Base-by-base conservation (phyloP, 495 filamentous ascomycete genomes). In the Trichoderma parareesei region DNA sequence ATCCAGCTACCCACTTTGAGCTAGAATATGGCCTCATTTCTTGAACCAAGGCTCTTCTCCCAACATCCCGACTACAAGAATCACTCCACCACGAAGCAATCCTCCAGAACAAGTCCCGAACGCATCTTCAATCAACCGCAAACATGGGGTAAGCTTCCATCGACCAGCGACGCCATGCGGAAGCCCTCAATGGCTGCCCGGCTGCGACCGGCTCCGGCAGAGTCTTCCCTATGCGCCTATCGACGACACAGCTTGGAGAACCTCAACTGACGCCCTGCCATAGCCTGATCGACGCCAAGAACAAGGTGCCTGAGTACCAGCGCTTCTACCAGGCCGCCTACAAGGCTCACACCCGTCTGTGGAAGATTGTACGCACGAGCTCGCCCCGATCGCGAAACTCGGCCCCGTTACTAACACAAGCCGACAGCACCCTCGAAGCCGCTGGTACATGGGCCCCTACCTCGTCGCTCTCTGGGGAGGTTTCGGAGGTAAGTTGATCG, bases 271-370 rank as follows among this genome's bases (percentile, higher is more conserved):
- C 76, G 76, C 20, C 10, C n/a, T 38, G 14, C n/a, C 40, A 48
- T 46, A 88, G 88, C 74, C 81, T 88, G 76, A 69, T 92, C 81
- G 81, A 91, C 86, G 89, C 89, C 76, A 82, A 85, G 75, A 97
- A 97, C 85, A 86, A 85, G 74, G 92, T 96, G 71, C 90, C 87
- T 42, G 76, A 88, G 74, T 89, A 91, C 78, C 92, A 97, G 83
- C 82, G 85, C 68, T 77, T 88, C 55, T 93, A 91, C 81, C 92
- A 96, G 80, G 79, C 82, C 60, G 85, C 93, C 70, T 89, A 90
- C 76, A 87, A 72, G 33, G 69, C 74, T 61, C 79, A 91, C 72
- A 80, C 87, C 70, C 86, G 92, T 74, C 79, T 92, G 76, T 96
- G 92, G 92, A 84, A 84, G 75, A 92, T 95, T 81, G 92, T 96